Evolutionary conservation across 192 early-diverging fungal genomes (phyloP), one percentile per base, ranked within the genome.

Genomic region (Allomyces macrogynus): DNA sequence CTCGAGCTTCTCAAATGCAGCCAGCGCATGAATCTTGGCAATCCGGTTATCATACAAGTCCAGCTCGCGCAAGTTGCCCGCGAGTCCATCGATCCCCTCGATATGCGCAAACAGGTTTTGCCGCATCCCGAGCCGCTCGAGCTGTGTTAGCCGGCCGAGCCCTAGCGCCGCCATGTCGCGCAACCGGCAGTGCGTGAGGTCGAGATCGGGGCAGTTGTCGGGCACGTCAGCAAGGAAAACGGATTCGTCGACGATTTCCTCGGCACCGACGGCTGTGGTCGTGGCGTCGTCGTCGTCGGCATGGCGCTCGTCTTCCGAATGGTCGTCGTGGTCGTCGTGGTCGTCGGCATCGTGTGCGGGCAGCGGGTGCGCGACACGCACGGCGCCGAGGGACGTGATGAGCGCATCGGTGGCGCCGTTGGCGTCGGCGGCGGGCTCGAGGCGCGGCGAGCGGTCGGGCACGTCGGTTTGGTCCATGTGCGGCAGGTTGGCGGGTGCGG

Each of bases 31-130:
- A 23, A 95, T 84, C 54, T 80, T 76, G 12, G 80, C 77, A 62
- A 99, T 81, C 14, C 88, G 84, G 78, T 99, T 99, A 73, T 99
- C 95, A 72, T 99, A 99, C 14, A 97, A 70, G 68, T 99, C 95
- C 43, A 97, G 72, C 62, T 99, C 95, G 14, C 72, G 73, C 26
- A 99, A 75, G 5, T 66, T 62, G 49, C 49, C 49, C 4, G 72
- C 64, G 24, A 89, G 71, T 5, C 60, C 43, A 8, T 81, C 74
- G 12, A 95, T 42, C 1, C 81, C 77, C 26, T 69, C 42, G 66
- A 95, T 87, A 65, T 86, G 77, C 8, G 77, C 70, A 61, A 97
- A 76, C 24, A 88, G 77, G 72, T 97, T 97, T 68, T 95, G 92
- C 1, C 91, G 81, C 26, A 89, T 68, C 11, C 87, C 85, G 14